Evolutionary conservation across 345 rosid species (phyloP).

Genomic region (Citrus maxima): DNA sequence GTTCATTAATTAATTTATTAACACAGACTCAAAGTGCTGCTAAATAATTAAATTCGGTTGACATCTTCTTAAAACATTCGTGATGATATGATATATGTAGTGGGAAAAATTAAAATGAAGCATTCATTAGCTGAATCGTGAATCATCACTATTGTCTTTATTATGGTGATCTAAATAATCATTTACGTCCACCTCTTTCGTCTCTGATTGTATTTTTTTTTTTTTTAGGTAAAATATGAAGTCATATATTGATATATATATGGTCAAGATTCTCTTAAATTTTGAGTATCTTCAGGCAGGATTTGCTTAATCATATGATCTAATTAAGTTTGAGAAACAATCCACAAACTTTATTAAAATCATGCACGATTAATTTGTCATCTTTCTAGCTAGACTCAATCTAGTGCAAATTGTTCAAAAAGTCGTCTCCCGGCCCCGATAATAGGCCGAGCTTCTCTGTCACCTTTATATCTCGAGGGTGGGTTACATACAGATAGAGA

Average conservation of each 20-base stretch:
- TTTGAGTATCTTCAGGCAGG: background rate
- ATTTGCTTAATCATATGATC: background rate
- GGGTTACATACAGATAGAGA: background rate
- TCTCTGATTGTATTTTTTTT: background rate
- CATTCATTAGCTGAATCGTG: background rate
- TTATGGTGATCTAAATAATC: conserved; percentile 1
- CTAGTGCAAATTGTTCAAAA: conserved; percentile 2
- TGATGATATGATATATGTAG: background rate
- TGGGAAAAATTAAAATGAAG: background rate
- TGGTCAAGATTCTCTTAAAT: conserved; percentile 1
- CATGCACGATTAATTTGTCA: background rate
- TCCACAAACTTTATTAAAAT: background rate
- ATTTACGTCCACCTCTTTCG: background rate
- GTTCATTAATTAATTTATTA: too few relatives aligned
- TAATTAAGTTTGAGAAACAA: background rate
- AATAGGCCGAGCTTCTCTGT: background rate
- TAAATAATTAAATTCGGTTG: too few relatives aligned
- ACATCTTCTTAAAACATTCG: too few relatives aligned
- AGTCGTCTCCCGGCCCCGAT: background rate
- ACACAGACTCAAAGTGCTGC: background rate
- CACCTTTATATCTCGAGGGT: background rate
- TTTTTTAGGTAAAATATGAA: background rate
- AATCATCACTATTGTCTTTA: conserved; percentile 8
- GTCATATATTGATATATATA: background rate
- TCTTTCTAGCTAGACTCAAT: background rate